These are phyloP conservation scores for Brassica hybrid DNA, from an alignment of 441 rosid species.

Conservation along the genomic window DNA sequence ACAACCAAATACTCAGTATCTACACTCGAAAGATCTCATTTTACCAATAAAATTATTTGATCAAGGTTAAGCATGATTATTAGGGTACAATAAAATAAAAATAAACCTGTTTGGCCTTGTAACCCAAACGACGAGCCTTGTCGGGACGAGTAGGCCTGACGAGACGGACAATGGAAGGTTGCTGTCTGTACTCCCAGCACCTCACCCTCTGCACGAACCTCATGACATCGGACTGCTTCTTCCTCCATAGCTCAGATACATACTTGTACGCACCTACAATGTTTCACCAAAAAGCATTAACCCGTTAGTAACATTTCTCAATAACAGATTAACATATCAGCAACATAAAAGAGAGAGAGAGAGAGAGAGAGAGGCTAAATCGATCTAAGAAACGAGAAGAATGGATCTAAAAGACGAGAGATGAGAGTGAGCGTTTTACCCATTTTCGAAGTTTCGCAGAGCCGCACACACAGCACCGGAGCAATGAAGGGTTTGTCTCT, in stretches of 20 bases:
- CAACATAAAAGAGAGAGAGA: neutral
- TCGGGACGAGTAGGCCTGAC: slow-evolving; percentile 15
- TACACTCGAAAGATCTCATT: neutral
- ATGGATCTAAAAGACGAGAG: neutral
- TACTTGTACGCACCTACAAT: slow-evolving; percentile 2
- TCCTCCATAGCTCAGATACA: slow-evolving; percentile 14
- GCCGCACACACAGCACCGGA: slow-evolving; percentile 11
- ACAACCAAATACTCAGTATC: neutral
- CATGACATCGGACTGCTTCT: slow-evolving; percentile 12
- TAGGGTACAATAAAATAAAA: neutral
- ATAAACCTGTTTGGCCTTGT: slow-evolving; percentile 7
- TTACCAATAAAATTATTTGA: neutral
- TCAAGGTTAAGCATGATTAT: neutral
- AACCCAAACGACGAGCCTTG: slow-evolving; percentile 16
- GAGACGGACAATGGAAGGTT: slow-evolving; percentile 13
- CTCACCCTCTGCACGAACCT: slow-evolving; percentile 15
- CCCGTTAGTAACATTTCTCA: neutral
- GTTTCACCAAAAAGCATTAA: neutral
- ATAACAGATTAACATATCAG: neutral
- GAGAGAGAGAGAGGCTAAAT: neutral
- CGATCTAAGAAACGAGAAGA: neutral
- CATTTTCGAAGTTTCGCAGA: slow-evolving; percentile 4
- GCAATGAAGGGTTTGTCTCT: neutral
- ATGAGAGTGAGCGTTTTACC: neutral
- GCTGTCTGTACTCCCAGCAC: slow-evolving; percentile 17